Conservation (phyloP, 768 basidiomycete species). For the Rubroboletus satanas region DNA sequence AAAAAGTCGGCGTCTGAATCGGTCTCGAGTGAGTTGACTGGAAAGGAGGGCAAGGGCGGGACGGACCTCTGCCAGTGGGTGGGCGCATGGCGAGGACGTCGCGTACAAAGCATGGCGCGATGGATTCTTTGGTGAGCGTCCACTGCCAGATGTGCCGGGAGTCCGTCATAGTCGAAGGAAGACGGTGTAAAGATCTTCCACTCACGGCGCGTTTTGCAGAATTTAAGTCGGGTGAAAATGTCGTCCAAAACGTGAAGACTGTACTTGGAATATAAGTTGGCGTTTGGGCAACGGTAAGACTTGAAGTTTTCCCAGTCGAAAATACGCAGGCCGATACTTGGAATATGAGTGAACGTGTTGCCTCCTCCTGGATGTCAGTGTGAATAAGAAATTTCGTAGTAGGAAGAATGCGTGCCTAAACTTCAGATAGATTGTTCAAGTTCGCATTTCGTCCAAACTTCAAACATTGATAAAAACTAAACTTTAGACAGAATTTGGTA, state of each 20-base stretch:
- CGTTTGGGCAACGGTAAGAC: neutral
- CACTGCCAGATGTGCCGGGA: constrained; percentile 38
- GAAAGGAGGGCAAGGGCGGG: neutral
- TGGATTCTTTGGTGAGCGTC: constrained; percentile 53
- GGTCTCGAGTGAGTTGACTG: neutral
- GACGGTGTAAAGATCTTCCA: neutral
- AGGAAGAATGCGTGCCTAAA: neutral
- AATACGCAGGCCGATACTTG: neutral
- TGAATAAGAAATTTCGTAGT: neutral
- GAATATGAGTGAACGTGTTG: neutral
- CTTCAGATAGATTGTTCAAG: neutral
- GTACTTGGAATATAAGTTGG: neutral
- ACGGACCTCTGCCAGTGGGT: constrained; percentile 31
- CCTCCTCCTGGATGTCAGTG: neutral
- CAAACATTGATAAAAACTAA: neutral
- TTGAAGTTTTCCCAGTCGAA: neutral
- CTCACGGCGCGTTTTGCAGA: constrained; percentile 7
- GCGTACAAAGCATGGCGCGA: constrained; percentile 51
- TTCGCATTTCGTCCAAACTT: neutral
- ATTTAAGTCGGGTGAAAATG: constrained; percentile 22
- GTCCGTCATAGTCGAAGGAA: constrained; percentile 7
- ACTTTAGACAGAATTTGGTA: neutral
- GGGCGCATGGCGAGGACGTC: constrained; percentile 50
- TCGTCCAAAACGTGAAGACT: neutral
- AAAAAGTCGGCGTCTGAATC: constrained; percentile 54